Evolutionary conservation across 257 asterid species (phyloP), one percentile per base, ranked within the genome.

Genomic region (Przewalskia tangutica): DNA sequence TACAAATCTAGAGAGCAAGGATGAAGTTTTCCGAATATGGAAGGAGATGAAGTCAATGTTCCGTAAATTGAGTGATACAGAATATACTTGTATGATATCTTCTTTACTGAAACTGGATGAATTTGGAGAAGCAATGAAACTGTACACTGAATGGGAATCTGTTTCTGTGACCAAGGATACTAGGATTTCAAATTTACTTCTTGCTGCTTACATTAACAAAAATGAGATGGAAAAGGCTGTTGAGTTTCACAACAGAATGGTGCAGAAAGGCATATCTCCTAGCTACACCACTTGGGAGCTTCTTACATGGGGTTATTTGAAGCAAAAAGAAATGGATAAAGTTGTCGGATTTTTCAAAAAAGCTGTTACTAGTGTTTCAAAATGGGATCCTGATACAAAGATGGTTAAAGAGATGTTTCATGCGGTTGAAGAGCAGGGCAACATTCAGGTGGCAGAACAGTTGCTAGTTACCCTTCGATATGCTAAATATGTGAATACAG

Each of bases 281-380:
- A 90, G 95, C 51, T 96, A 93, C 53, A 93, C 97, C 23, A 96
- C 99, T 4, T 92, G 97, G 97, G 97, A 89, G 94, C 94, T 96
- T 88, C 87, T 96, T 20, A 92, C 98, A 11, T 85, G 90, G 89
- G 97, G 97, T 80, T 92, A 93, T 82, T 66, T 90, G 95, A 94
- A 93, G 83, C 89, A 83, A 81, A 85, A 84, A 82, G 83, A 85
- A 86, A 60, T 84, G 17, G 87, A 88, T 0, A 90, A 86, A 82
- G 95, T 79, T 80, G 84, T 93, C 1, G 93, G 88, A 18, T 94
- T 87, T 82, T 94, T 94, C 86, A 83, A 87, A 77, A 90, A 85
- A 80, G 91, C 95, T n/a, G 82, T 96, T 68, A 79, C 48, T 6
- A 85, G 91, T 84, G 98, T 94, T 36, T 89, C 90, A 83, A 88